Conservation (phyloP, 2,329 filamentous ascomycete species). For the Stagonosporopsis tanaceti region DNA sequence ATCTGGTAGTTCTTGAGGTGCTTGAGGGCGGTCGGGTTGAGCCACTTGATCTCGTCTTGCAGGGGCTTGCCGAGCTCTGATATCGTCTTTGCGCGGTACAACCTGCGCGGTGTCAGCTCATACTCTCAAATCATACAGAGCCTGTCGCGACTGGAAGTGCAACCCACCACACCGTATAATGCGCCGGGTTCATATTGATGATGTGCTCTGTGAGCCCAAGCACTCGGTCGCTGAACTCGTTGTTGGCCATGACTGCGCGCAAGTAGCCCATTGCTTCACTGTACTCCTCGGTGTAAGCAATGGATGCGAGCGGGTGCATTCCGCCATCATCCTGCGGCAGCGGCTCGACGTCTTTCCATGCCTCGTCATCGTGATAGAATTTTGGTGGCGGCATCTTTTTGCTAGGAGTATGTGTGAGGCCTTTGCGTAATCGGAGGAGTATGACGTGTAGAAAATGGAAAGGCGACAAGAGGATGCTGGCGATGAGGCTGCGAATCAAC, state of each 20-base stretch:
- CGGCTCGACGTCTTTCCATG: conserved; percentile 84
- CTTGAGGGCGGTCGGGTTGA: conserved; percentile 81
- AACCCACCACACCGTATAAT: conserved; percentile 91
- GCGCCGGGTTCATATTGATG: conserved; percentile 91
- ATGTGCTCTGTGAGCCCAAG: conserved; percentile 86
- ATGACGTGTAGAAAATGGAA: conserved; percentile 9
- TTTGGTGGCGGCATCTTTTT: conserved; percentile 26
- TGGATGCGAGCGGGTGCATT: conserved; percentile 80
- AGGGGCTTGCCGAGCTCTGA: conserved; percentile 71
- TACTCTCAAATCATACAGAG: not conserved
- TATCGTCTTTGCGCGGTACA: conserved; percentile 86
- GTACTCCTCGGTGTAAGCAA: conserved; percentile 90
- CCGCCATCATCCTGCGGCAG: conserved; percentile 85
- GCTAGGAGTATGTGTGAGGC: not conserved
- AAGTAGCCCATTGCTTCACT: conserved; percentile 92
- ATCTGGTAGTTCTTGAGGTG: conserved; percentile 99
- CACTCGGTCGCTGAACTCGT: conserved; percentile 82
- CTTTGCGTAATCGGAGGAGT: conserved; percentile 3
- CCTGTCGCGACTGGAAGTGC: not conserved
- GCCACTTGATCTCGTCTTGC: conserved; percentile 79
- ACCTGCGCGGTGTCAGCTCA: conserved; percentile 54
- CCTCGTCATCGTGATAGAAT: conserved; percentile 71
- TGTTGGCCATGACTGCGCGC: conserved; percentile 87
- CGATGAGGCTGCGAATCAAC: conserved; percentile 20
- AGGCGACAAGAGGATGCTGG: conserved; percentile 12